Base-by-base conservation (phyloP, 2,329 filamentous ascomycete species). In the Cladosporium sp. region DNA sequence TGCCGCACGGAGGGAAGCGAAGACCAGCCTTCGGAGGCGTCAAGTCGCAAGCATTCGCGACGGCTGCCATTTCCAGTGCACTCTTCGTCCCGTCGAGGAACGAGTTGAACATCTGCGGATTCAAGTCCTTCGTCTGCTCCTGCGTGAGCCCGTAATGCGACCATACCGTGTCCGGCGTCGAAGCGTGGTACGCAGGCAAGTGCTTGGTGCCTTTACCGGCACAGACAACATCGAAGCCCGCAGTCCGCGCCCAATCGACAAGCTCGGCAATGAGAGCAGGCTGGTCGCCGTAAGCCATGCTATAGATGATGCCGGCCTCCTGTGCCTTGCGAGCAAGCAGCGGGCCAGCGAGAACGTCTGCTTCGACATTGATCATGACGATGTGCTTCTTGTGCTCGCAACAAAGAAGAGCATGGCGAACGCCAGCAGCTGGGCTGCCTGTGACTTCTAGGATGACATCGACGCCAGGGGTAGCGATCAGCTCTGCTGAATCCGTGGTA, bases 21-120 rank as follows among this genome's bases (percentile, higher is more conserved):
- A 76, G 62, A 9, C 73, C 73, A 33, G 69, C 58, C 5, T 65
- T 64, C 0, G 72, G 73, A 10, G 72, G 70, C 8, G 59, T 66
- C 18, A 76, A 61, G 54, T 70, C 68, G 56, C 72, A 75, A 11
- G 70, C 71, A 51, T 76, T 76, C 4, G 74, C 68, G 0, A 76
- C 73, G 10, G 74, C 74, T 4, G 73, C 72, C 74, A 76, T 76
- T 58, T 76, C 73, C 4, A 76, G 60, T 1, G 72, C 72, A 1
- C 68, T 72, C 58, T 76, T 76, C 6, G 74, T 76, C n/a, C 74
- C 74, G 52, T 76, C 72, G 2, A 76, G 63, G 62, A 75, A 76
- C 0, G 69, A 73, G 57, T 76, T 76, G 68, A 76, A 76, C 70
- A 76, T 76, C 43, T 75, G 72, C 4, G 71, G 69, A 56, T 75